Evolutionary conservation across 2,329 filamentous ascomycete genomes (phyloP).

Genomic region (Paraphoma sp.): DNA sequence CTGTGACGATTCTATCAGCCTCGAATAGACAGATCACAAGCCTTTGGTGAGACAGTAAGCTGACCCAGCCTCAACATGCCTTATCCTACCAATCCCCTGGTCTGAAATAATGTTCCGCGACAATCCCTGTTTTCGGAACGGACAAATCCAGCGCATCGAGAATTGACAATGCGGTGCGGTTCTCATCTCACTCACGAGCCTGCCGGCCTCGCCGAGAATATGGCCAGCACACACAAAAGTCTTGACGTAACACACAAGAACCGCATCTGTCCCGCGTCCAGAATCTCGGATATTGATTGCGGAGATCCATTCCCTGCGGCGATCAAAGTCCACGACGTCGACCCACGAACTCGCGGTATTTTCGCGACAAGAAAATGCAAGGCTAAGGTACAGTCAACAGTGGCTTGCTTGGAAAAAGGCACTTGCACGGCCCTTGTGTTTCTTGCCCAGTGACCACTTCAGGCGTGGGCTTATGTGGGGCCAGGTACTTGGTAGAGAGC

Average conservation of each 20-base stretch:
- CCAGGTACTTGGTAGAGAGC: background rate
- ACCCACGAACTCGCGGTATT: background rate
- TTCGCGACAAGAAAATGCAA: conserved; percentile 2
- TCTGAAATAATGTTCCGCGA: background rate
- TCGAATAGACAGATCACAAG: background rate
- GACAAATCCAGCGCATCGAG: background rate
- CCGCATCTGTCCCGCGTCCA: background rate
- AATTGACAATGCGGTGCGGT: background rate
- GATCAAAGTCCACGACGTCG: background rate
- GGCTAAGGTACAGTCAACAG: background rate
- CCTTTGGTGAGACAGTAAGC: background rate
- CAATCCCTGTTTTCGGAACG: background rate
- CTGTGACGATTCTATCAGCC: background rate
- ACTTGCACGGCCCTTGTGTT: background rate
- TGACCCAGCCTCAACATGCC: background rate
- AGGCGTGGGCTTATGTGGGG: background rate
- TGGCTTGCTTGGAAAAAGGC: background rate
- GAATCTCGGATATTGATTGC: conserved; percentile 4
- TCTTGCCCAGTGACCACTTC: background rate
- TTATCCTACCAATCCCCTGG: background rate
- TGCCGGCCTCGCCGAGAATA: background rate
- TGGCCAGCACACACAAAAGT: background rate
- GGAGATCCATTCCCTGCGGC: conserved; percentile 3
- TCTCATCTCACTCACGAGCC: background rate
- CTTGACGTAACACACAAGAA: conserved; percentile 1